These are phyloP conservation scores for Penicillium frequentans DNA, from an alignment of 2,329 filamentous ascomycete genomes.

Conservation along the genomic window DNA sequence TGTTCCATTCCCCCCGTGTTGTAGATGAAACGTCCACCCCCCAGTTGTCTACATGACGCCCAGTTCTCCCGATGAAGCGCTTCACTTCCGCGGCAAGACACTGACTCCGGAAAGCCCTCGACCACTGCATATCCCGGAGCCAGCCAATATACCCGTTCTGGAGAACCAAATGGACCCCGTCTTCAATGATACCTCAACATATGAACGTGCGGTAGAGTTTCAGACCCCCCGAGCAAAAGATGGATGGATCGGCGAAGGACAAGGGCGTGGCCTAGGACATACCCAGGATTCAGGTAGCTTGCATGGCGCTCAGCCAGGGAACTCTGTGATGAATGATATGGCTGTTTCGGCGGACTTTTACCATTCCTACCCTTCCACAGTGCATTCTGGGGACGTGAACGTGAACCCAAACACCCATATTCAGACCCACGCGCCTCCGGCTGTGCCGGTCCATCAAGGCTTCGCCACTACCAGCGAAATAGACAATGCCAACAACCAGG, in stretches of 20 bases:
- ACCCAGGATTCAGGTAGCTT: conserved; percentile 34
- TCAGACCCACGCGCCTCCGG: conserved; percentile 24
- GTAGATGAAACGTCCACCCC: conserved; percentile 43
- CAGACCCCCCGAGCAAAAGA: conserved; percentile 12
- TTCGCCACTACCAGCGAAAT: conserved; percentile 30
- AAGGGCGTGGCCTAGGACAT: conserved; percentile 14
- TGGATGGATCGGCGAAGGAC: conserved; percentile 16
- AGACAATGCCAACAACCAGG: conserved; percentile 26
- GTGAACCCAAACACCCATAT: conserved; percentile 17
- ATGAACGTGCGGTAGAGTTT: conserved; percentile 45
- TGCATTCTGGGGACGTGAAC: conserved; percentile 6
- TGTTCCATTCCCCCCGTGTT: conserved; percentile 14
- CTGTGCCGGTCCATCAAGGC: conserved; percentile 21
- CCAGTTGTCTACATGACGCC: conserved; percentile 54
- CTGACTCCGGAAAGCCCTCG: conserved; percentile 71
- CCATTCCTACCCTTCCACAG: conserved; percentile 19
- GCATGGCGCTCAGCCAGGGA: conserved; percentile 26
- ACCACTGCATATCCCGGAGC: conserved; percentile 66
- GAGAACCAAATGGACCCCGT: conserved; percentile 70
- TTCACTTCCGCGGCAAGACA: conserved; percentile 64
- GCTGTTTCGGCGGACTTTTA: conserved; percentile 25
- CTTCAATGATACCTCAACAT: conserved; percentile 66
- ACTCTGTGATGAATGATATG: conserved; percentile 29
- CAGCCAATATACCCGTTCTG: conserved; percentile 68
- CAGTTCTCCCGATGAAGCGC: conserved; percentile 48